phyloP scores from a whole-genome alignment of 176 grass and related monocot genomes.

The Aegilops longissima region DNA sequence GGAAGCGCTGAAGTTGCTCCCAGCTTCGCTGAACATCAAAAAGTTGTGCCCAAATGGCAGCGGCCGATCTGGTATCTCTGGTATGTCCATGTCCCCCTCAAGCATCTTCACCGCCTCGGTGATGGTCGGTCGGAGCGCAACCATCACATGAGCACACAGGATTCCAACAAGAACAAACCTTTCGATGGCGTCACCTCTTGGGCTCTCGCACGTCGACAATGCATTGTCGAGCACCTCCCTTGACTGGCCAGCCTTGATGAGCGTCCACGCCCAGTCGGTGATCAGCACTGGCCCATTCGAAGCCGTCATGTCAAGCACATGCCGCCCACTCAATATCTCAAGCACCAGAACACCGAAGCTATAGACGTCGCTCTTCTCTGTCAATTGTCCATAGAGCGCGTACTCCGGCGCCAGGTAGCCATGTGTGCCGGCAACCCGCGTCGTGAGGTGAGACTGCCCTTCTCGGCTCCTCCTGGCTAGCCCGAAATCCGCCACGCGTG shows the following conservation, averaged over 20 bases:
- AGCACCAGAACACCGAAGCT: slow-evolving; percentile 83
- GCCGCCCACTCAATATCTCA: slow-evolving; percentile 69
- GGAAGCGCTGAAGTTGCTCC: slow-evolving; percentile 60
- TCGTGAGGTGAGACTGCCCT: slow-evolving; percentile 91
- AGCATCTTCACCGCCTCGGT: slow-evolving; percentile 84
- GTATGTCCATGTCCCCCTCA: slow-evolving; percentile 80
- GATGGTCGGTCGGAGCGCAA: slow-evolving; percentile 87
- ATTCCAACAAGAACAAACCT: slow-evolving; percentile 86
- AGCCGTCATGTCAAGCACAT: slow-evolving; percentile 70
- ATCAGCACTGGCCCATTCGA: slow-evolving; percentile 62
- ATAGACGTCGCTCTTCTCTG: slow-evolving; percentile 94
- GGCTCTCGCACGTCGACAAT: slow-evolving; percentile 45
- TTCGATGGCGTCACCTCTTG: slow-evolving; percentile 68
- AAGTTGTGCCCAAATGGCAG: slow-evolving; percentile 53
- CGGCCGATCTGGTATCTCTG: slow-evolving; percentile 72
- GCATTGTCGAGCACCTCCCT: slow-evolving; percentile 61
- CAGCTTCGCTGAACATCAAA: slow-evolving; percentile 41
- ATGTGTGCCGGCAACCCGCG: slow-evolving; percentile 86
- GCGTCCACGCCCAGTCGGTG: slow-evolving; percentile 92
- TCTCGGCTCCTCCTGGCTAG: slow-evolving; percentile 68
- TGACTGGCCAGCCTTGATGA: slow-evolving; percentile 56
- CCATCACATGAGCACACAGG: slow-evolving; percentile 93
- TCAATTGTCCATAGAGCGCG: slow-evolving; percentile 87
- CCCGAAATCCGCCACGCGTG: slow-evolving; percentile 85
- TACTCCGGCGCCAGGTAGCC: slow-evolving; percentile 93